Percentiles rank a stretch among this genome's conserved stretches.
These are phyloP conservation scores for Tylopilus orsonianus DNA, from an alignment of 1,284 basidiomycete species.

Conservation along the genomic window DNA sequence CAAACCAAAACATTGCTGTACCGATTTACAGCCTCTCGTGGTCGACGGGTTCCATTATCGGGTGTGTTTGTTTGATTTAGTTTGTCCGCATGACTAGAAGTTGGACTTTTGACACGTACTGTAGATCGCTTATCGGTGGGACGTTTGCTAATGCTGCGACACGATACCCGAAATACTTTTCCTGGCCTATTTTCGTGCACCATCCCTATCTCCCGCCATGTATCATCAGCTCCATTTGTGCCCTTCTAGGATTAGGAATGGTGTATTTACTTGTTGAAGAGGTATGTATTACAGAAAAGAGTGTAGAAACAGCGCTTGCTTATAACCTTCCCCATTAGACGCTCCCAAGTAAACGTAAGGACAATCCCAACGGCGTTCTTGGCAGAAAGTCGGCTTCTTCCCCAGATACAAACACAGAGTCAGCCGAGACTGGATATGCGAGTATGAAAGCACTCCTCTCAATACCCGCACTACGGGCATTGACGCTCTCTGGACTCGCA, in stretches of 20 bases:
- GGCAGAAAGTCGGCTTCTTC: neutral
- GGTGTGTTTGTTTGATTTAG: constrained; percentile 30
- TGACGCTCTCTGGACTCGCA: constrained; percentile 53
- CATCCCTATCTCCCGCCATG: constrained; percentile 61
- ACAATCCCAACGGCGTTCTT: neutral
- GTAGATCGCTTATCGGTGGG: constrained; percentile 59
- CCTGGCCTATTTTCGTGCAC: constrained; percentile 41
- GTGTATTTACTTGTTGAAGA: constrained; percentile 51
- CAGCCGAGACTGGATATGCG: neutral
- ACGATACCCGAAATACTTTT: constrained; percentile 45
- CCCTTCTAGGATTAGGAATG: constrained; percentile 39
- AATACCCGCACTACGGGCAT: constrained; percentile 48
- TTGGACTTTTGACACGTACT: neutral
- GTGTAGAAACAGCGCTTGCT: neutral
- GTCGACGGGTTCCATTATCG: constrained; percentile 57
- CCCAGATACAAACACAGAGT: neutral
- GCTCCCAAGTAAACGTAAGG: constrained; percentile 36
- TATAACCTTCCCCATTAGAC: constrained; percentile 32
- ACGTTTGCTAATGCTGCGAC: constrained; percentile 53
- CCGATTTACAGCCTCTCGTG: constrained; percentile 60
- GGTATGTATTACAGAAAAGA: constrained; percentile 34
- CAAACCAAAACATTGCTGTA: constrained; percentile 59
- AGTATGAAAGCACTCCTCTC: constrained; percentile 41
- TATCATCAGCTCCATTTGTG: constrained; percentile 40
- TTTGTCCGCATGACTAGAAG: neutral